Base-by-base conservation (phyloP, 768 basidiomycete species). In the Tylopilus vinaceipallidus region DNA sequence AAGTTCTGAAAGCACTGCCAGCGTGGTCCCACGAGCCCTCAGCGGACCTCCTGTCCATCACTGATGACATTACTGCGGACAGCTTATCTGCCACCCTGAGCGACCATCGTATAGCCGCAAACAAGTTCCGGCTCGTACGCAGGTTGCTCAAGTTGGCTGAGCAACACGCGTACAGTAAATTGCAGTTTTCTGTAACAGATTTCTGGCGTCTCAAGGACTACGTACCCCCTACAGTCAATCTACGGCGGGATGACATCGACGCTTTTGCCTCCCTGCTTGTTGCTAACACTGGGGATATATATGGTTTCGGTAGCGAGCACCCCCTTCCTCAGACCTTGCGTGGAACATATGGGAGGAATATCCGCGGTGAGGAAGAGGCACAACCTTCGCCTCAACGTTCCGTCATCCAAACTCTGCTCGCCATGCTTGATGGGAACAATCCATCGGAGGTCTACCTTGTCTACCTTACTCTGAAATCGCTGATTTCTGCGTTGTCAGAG, bases 181-280 rank as follows among this genome's bases (percentile, higher is more conserved):
- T 66, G 7, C 71, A 73, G 24, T 89, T 88, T 47, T 71, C 79
- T 0, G 69, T 71, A 45, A 72, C 72, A 9, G 83, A 86, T 55
- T 93, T 95, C 64, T 97, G 93, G 93, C 78, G 82, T 33, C 70
- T 95, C 61, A 92, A 91, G 62, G 81, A 83, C 20, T 85, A 79
- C 59, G 85, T 94, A 36, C 89, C 89, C 6, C 46, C 74, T 2
- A 54, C 59, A 6, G 67, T 73, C 1, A 69, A 75, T 24, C 69
- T 91, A n/a, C 79, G 81, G 41, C 76, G 77, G 32, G 82, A 81
- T 29, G 89, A 92, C 60, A 73, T 86, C 16, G 73, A 83, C 43
- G 87, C 87, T 1, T 94, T 93, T 57, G 78, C 84, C 14, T 74
- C 77, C 9, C 71, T 93, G 12, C 71, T 94, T 11, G 70, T 79